A percentile compares a stretch with the other conserved stretches of the same genome.
Conservation (phyloP, 2,329 filamentous ascomycete species). For the Tolypocladium paradoxum region DNA sequence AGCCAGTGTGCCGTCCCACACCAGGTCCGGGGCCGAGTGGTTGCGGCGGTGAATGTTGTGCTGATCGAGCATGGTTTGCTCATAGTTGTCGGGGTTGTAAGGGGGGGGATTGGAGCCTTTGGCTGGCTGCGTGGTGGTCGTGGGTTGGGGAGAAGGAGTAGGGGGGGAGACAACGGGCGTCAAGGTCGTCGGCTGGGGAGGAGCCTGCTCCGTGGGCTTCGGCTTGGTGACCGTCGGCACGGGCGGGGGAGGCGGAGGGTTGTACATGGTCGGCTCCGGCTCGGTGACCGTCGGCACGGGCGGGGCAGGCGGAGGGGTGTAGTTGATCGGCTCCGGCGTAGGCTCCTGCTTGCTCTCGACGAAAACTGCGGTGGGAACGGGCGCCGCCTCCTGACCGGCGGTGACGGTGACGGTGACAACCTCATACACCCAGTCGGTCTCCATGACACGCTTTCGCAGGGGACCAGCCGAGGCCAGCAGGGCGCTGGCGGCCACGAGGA, state of each 20-base stretch:
- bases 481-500: conserved; percentile 34
- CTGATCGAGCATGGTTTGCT: conserved; percentile 45
- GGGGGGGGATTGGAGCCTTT: neutral
- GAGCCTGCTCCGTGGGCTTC: neutral
- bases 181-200: neutral
- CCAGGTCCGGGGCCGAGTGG: conserved; percentile 57
- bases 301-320: neutral
- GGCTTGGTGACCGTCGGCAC: too few relatives aligned
- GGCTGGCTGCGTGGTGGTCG: conserved; percentile 3
- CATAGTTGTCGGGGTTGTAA: conserved; percentile 15
- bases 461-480: conserved; percentile 34
- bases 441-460: conserved; percentile 27
- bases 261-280: neutral
- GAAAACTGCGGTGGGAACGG: conserved; percentile 1
- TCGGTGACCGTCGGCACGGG: too few relatives aligned
- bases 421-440: conserved; percentile 30
- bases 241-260: neutral
- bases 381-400: conserved; percentile 13
- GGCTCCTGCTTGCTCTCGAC: conserved; percentile 5
- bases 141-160: conserved; percentile 12
- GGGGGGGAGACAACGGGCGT: neutral
- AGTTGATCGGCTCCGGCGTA: neutral
- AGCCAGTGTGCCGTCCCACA: conserved; percentile 56
- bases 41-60: conserved; percentile 84
- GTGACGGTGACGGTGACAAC: conserved; percentile 34